Conservation (phyloP, 2,329 filamentous ascomycete species). For the Fusarium sp. region DNA sequence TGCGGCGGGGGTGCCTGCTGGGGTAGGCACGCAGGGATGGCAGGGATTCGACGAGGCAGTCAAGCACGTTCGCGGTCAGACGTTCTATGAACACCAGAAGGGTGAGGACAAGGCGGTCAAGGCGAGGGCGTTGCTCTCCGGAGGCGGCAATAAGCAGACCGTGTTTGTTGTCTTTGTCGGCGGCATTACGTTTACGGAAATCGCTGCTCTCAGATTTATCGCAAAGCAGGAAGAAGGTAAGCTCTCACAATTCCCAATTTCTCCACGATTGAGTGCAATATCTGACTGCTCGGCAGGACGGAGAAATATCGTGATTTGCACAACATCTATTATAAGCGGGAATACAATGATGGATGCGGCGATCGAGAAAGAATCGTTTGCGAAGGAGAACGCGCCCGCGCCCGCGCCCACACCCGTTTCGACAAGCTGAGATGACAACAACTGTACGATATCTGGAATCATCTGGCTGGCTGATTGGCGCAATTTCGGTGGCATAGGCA, state of each 20-base stretch:
- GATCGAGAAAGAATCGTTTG: slow-evolving; percentile 74
- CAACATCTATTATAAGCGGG: slow-evolving; percentile 89
- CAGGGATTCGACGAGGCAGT: slow-evolving; percentile 91
- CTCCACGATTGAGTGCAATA: not conserved
- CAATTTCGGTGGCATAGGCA: slow-evolving; percentile 11
- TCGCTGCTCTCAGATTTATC: slow-evolving; percentile 91
- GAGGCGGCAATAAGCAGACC: slow-evolving; percentile 79
- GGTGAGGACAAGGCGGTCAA: slow-evolving; percentile 92
- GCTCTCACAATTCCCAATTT: slow-evolving; percentile 27
- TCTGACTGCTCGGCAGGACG: slow-evolving; percentile 59
- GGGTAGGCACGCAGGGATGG: slow-evolving; percentile 79
- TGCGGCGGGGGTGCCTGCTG: slow-evolving; percentile 45
- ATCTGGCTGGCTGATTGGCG: slow-evolving; percentile 15
- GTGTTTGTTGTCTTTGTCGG: slow-evolving; percentile 97
- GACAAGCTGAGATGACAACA: slow-evolving; percentile 28
- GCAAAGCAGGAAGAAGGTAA: slow-evolving; percentile 79
- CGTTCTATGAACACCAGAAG: slow-evolving; percentile 90
- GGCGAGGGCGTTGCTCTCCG: slow-evolving; percentile 81
- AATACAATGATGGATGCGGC: slow-evolving; percentile 87
- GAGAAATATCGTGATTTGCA: slow-evolving; percentile 87
- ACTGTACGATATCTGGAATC: slow-evolving; percentile 34
- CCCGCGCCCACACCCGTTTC: slow-evolving; percentile 20
- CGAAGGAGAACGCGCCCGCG: slow-evolving; percentile 48
- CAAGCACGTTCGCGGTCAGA: slow-evolving; percentile 85
- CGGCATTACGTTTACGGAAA: slow-evolving; percentile 96